phyloP scores from a whole-genome alignment of 768 basidiomycete species.

The Suillus subaureus region DNA sequence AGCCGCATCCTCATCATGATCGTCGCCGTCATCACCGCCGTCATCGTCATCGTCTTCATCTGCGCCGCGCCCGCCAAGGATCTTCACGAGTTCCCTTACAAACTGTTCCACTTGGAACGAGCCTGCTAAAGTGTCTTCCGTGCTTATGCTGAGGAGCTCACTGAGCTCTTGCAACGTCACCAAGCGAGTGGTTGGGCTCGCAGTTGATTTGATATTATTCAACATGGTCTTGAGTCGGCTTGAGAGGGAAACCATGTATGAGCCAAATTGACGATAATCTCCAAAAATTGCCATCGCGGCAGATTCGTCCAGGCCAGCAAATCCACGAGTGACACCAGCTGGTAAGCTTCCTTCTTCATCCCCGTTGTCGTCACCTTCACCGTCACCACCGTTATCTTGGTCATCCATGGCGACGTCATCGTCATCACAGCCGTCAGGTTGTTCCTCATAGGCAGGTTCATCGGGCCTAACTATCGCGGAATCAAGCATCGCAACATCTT shows the following conservation, averaged over 20 bases:
- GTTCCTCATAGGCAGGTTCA: conserved; percentile 45
- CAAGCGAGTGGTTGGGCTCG: conserved; percentile 84
- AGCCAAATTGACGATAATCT: conserved; percentile 85
- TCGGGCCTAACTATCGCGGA: conserved; percentile 53
- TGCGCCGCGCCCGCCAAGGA: conserved; percentile 78
- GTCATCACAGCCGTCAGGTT: conserved; percentile 46
- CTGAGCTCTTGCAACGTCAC: conserved; percentile 92
- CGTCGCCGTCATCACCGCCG: conserved; percentile 59
- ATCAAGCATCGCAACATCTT: conserved; percentile 80
- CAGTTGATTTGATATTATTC: conserved; percentile 82
- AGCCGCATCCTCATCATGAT: conserved; percentile 82
- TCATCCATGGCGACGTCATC: conserved; percentile 46
- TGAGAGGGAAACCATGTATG: conserved; percentile 90
- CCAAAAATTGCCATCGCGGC: conserved; percentile 82
- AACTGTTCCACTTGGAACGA: conserved; percentile 95
- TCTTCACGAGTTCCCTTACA: conserved; percentile 88
- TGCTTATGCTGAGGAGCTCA: conserved; percentile 93
- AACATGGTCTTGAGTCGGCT: conserved; percentile 89
- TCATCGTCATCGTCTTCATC: conserved; percentile 76
- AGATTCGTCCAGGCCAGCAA: conserved; percentile 65
- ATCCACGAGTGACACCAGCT: conserved; percentile 38
- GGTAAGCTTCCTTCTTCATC: conserved; percentile 40
- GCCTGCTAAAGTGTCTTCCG: conserved; percentile 94
- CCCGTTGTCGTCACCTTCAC: conserved; percentile 47
- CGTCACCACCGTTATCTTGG: conserved; percentile 52